Conservation (phyloP, 2,329 filamentous ascomycete genomes). For the Chrysoporthe puriensis region DNA sequence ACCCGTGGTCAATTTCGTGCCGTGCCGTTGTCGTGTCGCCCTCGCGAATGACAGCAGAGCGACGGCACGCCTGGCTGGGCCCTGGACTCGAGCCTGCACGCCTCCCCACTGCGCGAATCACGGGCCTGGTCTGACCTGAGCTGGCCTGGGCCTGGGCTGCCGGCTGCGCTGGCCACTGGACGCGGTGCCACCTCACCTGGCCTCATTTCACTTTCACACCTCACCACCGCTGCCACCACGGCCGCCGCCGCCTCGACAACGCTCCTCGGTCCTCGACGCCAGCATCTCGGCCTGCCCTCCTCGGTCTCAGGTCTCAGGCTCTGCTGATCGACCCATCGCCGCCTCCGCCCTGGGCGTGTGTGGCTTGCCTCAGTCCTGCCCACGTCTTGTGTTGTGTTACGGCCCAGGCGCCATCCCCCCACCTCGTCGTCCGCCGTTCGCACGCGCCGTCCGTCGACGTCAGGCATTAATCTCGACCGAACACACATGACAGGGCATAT, state of each 20-base stretch:
- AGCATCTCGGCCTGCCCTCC: neutral
- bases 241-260: neutral
- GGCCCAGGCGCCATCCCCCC: neutral
- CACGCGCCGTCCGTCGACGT: neutral
- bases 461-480: neutral
- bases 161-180: neutral
- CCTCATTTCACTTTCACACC: neutral
- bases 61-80: neutral
- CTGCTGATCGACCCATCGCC: neutral
- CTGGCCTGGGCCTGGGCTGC: neutral
- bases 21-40: neutral
- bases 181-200: constrained; percentile 18
- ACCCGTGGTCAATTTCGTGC: constrained; percentile 6
- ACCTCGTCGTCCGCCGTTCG: neutral
- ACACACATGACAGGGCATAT: constrained; percentile 2
- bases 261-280: too few relatives aligned
- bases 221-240: neutral
- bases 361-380: constrained; percentile 21
- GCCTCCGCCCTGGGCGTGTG: constrained; percentile 12
- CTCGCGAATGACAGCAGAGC: neutral
- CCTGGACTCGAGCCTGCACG: neutral
- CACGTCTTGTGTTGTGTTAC: constrained; percentile 11
- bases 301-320: neutral
- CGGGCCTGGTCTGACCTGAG: neutral
- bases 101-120: neutral